Evolutionary conservation across 2,329 filamentous ascomycete species (phyloP).

Genomic region (Cercospora sojina): DNA sequence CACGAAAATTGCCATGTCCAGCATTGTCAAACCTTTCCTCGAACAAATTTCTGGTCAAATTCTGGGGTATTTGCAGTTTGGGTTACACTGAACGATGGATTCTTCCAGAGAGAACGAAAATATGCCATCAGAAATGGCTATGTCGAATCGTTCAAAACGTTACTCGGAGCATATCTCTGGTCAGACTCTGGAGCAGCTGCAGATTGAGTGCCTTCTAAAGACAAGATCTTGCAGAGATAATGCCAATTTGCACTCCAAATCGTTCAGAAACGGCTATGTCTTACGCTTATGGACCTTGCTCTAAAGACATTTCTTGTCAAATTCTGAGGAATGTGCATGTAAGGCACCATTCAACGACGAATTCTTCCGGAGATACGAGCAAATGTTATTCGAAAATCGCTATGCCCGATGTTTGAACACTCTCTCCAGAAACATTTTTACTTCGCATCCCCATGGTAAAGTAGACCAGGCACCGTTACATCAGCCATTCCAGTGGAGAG

Average conservation of each 20-base stretch:
- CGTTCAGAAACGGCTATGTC: neutral
- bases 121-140: neutral
- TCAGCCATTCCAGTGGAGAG: neutral
- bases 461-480: neutral
- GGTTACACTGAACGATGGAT: neutral
- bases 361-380: neutral
- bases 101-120: neutral
- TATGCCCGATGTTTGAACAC: neutral
- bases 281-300: neutral
- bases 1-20: neutral
- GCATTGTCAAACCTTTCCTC: neutral
- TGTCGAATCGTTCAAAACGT: neutral
- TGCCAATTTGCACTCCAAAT: too few species aligned
- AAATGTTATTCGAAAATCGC: neutral
- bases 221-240: too few species aligned
- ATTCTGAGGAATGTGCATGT: neutral
- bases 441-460: neutral
- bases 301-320: neutral
- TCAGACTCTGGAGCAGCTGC: neutral
- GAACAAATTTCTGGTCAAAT: neutral
- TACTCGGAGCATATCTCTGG: neutral
- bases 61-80: neutral
- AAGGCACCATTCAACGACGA: neutral
- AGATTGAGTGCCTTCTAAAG: neutral
- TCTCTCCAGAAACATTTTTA: neutral